Evolutionary conservation across 225 moss, liverwort and hornwort genomes (phyloP).

Genomic region (Lunularia cruciata): DNA sequence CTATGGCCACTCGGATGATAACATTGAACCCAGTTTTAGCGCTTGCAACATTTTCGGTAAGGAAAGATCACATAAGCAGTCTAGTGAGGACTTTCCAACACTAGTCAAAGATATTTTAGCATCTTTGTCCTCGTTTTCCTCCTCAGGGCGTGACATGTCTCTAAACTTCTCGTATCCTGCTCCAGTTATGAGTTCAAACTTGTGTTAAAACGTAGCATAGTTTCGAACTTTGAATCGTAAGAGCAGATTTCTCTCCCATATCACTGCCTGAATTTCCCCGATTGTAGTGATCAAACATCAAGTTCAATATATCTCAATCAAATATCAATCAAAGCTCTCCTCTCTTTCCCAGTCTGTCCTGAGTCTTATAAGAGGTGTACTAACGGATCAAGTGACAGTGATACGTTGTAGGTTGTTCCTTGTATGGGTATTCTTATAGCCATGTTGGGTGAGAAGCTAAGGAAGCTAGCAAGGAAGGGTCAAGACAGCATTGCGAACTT

Average conservation of each 20-base stretch:
- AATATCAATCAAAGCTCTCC: too few species aligned
- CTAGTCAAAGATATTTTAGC: neutral
- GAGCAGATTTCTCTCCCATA: too few species aligned
- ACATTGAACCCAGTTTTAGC: constrained; percentile 80
- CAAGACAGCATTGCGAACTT: constrained; percentile 84
- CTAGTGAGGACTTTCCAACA: too few species aligned
- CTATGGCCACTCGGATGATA: constrained; percentile 88
- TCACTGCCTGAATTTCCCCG: too few species aligned
- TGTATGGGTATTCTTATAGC: constrained; percentile 92
- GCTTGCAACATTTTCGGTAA: constrained; percentile 79
- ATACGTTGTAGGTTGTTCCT: constrained; percentile 76
- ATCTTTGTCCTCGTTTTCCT: neutral
- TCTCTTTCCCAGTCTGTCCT: neutral
- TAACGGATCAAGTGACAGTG: constrained; percentile 29
- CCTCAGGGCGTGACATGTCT: neutral
- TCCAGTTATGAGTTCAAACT: too few species aligned
- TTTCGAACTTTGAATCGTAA: too few species aligned
- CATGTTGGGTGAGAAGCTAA: constrained; percentile 79
- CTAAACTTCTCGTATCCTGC: too few species aligned
- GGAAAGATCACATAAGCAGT: constrained; percentile 8
- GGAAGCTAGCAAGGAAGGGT: constrained; percentile 68
- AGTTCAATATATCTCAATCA: too few species aligned
- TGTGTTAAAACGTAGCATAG: too few species aligned
- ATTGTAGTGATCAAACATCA: too few species aligned
- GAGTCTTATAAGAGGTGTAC: neutral